A percentile compares a stretch with the other conserved stretches of the same genome.
These are phyloP conservation scores for Thalia dealbata DNA, from an alignment of 176 grass and related monocot species.

Conservation along the genomic window DNA sequence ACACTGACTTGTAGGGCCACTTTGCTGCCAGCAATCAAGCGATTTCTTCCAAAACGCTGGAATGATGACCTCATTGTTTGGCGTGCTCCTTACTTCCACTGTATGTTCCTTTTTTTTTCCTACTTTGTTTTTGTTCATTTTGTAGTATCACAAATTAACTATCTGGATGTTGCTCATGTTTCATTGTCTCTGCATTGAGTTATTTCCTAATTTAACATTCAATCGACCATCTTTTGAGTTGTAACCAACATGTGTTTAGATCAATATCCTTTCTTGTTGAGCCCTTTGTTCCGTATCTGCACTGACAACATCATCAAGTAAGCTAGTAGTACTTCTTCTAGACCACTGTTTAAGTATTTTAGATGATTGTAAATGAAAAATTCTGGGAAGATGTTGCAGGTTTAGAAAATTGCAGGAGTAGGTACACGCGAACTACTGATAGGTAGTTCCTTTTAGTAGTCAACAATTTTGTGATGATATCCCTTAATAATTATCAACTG, in stretches of 20 bases:
- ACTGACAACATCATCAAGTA: no score
- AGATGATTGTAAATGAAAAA: background rate
- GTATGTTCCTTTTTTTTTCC: slow-evolving; percentile 32
- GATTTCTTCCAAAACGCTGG: slow-evolving; percentile 74
- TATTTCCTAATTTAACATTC: background rate
- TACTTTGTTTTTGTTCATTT: background rate
- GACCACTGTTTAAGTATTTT: background rate
- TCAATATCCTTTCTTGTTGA: no score
- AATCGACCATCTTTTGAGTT: no score
- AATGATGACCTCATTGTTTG: slow-evolving; percentile 52
- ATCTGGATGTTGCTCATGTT: background rate
- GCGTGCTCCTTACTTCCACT: slow-evolving; percentile 48
- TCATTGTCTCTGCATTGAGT: background rate
- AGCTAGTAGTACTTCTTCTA: background rate
- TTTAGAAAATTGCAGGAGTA: background rate
- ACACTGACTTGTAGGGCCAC: slow-evolving; percentile 47
- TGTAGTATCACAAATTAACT: background rate
- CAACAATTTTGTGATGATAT: no score
- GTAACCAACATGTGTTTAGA: no score
- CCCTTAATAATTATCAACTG: no score
- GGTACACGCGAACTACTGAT: background rate
- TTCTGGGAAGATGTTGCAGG: background rate
- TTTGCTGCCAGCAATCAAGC: slow-evolving; percentile 63
- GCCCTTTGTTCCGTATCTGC: no score
- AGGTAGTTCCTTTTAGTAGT: no score